A percentile compares a stretch with the other conserved stretches of the same genome.
phyloP scores from a whole-genome alignment of 495 filamentous ascomycete species.

The Parmelia sp. region DNA sequence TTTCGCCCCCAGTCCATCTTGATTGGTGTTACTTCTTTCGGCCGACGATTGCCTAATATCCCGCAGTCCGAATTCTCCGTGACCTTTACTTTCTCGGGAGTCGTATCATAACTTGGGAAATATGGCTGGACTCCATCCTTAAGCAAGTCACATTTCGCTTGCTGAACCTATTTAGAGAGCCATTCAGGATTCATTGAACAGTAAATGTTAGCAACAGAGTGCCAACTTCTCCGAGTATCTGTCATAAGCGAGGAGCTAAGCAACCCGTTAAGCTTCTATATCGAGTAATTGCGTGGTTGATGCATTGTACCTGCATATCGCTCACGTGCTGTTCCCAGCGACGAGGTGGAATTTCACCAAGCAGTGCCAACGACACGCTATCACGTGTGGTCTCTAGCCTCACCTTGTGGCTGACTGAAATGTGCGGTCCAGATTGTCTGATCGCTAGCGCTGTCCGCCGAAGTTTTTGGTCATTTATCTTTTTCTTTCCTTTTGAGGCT shows the following conservation, averaged over 20 bases:
- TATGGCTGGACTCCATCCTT: background rate
- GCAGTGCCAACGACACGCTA: background rate
- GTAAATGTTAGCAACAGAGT: background rate
- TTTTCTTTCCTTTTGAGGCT: background rate
- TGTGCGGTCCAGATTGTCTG: background rate
- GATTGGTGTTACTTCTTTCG: background rate
- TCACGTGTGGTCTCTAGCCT: background rate
- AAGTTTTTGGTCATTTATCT: background rate
- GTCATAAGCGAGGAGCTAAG: background rate
- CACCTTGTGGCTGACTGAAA: background rate
- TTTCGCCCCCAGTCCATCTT: background rate
- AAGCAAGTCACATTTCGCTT: background rate
- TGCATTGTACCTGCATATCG: background rate
- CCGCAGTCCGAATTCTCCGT: too few relatives aligned
- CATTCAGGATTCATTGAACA: background rate
- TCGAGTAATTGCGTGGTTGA: background rate
- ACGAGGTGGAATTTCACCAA: background rate
- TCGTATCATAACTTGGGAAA: background rate
- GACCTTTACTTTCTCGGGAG: too few relatives aligned
- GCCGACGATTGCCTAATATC: background rate
- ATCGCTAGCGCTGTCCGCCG: background rate
- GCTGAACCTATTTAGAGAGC: background rate
- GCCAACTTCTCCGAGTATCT: background rate
- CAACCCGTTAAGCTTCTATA: background rate
- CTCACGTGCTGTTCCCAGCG: background rate